Evolutionary conservation across 164 flowering plant species (phyloP).

Genomic region (Chimonanthus salicifolius): DNA sequence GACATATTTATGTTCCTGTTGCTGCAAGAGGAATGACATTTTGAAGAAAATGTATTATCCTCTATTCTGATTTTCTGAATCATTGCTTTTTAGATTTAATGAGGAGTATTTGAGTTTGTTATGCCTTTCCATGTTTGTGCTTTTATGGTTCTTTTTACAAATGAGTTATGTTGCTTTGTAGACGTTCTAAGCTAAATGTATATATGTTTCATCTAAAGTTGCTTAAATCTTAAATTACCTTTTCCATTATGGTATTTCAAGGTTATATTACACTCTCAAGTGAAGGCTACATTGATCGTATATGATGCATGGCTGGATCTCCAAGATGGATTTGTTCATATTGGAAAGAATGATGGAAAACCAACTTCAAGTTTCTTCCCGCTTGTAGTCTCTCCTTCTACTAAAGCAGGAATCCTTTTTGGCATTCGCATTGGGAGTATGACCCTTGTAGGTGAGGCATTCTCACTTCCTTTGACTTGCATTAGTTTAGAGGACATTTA

Average conservation of each 20-base stretch:
- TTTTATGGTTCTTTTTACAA: not conserved
- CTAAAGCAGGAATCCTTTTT: constrained; percentile 81
- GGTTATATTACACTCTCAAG: constrained; percentile 90
- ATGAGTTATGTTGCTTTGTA: not conserved
- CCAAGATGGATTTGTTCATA: constrained; percentile 86
- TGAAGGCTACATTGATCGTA: constrained; percentile 73
- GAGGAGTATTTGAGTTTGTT: not conserved
- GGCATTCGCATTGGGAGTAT: constrained; percentile 49
- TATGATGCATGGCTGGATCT: constrained; percentile 96
- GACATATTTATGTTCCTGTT: no score
- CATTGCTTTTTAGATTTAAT: not conserved
- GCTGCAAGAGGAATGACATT: not conserved
- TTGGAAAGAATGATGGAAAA: constrained; percentile 58
- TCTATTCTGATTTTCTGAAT: not conserved
- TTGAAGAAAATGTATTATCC: not conserved
- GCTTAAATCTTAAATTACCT: not conserved
- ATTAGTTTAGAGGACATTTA: not conserved
- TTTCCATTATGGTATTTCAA: constrained; percentile 15
- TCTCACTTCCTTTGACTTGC: not conserved
- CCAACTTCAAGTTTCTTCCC: constrained; percentile 80
- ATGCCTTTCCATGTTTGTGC: not conserved
- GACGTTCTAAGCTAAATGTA: no score
- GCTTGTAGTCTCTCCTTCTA: constrained; percentile 62
- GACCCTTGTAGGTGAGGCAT: constrained; percentile 40
- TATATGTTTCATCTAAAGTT: not conserved